Evolutionary conservation across 768 basidiomycete genomes (phyloP), one percentile per base, ranked within the genome.

Genomic region (Lactarius psammicola): DNA sequence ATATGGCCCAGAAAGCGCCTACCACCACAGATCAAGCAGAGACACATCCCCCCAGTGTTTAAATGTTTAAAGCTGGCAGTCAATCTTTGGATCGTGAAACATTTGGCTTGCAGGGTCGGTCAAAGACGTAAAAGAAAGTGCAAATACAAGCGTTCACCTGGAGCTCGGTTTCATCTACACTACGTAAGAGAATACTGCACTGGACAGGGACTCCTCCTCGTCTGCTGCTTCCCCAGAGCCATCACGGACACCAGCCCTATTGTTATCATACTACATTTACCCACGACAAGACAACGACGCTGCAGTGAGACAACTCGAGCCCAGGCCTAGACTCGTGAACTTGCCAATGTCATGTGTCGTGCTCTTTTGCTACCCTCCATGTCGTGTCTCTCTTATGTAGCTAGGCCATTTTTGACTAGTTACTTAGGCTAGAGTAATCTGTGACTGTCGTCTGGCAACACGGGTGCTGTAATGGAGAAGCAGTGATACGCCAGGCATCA

Each of bases 71-170:
- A 11, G 44, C n/a, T 11, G n/a, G 44, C 44, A 49, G n/a, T n/a
- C 23, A 49, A 49, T 13, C 10, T 0, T 46, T 11, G 23, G n/a
- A 7, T 17, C 38, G 38, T 17, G 6, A 15, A 40, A 17, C 54
- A 36, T 46, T 34, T 15, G 36, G 42, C 18, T 23, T 36, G 18
- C n/a, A 65, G 55, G 56, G 26, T 33, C 34, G 18, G 8, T 46
- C 33, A 30, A 56, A 51, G 60, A 18, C 11, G 44, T 31, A 20
- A 49, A 23, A 6, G 7, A 63, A 30, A 58, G 23, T 23, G 51
- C 49, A 49, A 31, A 33, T 5, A 42, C 57, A 42, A 57, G 65
- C 65, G 65, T 60, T 31, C 55, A 26, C 2, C 30, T 33, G 30
- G 64, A 57, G n/a, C 15, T 26, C 65, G 64, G 44, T 20, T 28